Evolutionary conservation across 2,329 filamentous ascomycete species (phyloP).

Genomic region (Alternaria brassicae): DNA sequence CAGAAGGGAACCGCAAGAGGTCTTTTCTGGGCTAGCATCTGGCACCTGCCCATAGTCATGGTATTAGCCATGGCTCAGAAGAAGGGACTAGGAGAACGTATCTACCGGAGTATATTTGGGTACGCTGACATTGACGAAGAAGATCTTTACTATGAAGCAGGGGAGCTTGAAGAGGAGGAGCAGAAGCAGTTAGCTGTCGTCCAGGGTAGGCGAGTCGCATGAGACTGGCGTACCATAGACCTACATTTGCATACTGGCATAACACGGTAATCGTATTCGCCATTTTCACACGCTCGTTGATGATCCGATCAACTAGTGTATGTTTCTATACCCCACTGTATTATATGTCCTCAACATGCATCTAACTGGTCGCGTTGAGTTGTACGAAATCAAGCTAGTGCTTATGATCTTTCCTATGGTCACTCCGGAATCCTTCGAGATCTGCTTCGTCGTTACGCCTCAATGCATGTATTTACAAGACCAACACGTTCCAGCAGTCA

Average conservation of each 20-base stretch:
- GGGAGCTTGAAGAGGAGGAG: constrained; percentile 35
- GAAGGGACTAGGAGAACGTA: constrained; percentile 67
- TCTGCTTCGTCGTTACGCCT: neutral
- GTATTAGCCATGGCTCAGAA: constrained; percentile 91
- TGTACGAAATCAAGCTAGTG: constrained; percentile 18
- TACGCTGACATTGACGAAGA: constrained; percentile 42
- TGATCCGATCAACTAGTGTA: constrained; percentile 16
- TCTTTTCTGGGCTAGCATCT: constrained; percentile 96
- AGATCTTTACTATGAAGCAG: constrained; percentile 44
- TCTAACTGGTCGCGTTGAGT: constrained; percentile 22
- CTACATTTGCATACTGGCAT: neutral
- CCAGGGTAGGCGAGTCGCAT: constrained; percentile 15
- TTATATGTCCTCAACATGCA: constrained; percentile 36
- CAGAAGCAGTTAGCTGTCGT: constrained; percentile 16
- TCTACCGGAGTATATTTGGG: constrained; percentile 44
- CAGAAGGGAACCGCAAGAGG: constrained; percentile 80
- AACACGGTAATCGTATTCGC: neutral
- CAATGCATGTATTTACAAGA: neutral
- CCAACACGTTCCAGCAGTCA: neutral
- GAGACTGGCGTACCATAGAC: constrained; percentile 3
- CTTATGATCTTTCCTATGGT: neutral
- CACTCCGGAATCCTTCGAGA: neutral
- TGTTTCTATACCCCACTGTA: constrained; percentile 32
- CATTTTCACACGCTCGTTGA: neutral
- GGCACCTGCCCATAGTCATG: constrained; percentile 90